phyloP scores from a whole-genome alignment of 352 stramenopile genomes.

The Globisporangium canariense region DNA sequence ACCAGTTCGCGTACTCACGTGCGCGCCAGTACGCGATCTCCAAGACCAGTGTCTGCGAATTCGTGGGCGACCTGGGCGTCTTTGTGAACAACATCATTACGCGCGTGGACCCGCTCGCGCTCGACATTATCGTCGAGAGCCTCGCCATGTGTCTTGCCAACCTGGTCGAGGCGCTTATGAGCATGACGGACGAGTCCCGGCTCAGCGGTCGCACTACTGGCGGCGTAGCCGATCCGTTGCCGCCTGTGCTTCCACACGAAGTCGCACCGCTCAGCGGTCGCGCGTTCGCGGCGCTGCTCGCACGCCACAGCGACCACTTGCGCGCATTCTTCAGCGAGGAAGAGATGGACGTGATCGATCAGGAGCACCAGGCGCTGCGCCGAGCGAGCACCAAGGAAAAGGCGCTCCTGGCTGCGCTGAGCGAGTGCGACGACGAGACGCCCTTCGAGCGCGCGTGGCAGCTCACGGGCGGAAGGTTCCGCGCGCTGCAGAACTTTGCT shows the following conservation, averaged over 20 bases:
- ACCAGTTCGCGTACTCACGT: slow-evolving; percentile 15
- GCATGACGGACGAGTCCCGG: slow-evolving; percentile 16
- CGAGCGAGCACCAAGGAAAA: slow-evolving; percentile 24
- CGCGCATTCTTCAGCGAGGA: slow-evolving; percentile 25
- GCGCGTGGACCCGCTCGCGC: slow-evolving; percentile 17
- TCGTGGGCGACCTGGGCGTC: slow-evolving; percentile 40
- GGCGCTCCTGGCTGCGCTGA: slow-evolving; percentile 17
- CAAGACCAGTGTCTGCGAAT: slow-evolving; percentile 32
- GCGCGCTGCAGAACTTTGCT: slow-evolving; percentile 49
- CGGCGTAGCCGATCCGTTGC: slow-evolving; percentile 12
- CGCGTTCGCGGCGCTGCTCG: slow-evolving; percentile 43
- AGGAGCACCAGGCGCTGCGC: slow-evolving; percentile 33
- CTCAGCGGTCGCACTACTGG: slow-evolving; percentile 2
- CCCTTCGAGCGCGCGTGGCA: slow-evolving; percentile 47
- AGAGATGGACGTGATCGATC: slow-evolving; percentile 32
- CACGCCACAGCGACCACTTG: slow-evolving; percentile 28
- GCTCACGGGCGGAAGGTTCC: slow-evolving; percentile 33
- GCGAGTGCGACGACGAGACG: slow-evolving; percentile 20
- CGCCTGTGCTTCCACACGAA: slow-evolving; percentile 48
- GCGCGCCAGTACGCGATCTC: slow-evolving; percentile 30
- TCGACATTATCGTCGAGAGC: slow-evolving; percentile 29
- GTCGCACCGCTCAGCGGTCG: slow-evolving; percentile 39
- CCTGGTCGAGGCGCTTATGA: slow-evolving; percentile 24
- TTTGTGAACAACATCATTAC: slow-evolving; percentile 34
- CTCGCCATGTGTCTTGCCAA: slow-evolving; percentile 24